A percentile compares a stretch with the other conserved stretches of the same genome.
These are phyloP conservation scores for Porphyridium purpureum DNA, from an alignment of 23 red algal genomes.

Conservation along the genomic window DNA sequence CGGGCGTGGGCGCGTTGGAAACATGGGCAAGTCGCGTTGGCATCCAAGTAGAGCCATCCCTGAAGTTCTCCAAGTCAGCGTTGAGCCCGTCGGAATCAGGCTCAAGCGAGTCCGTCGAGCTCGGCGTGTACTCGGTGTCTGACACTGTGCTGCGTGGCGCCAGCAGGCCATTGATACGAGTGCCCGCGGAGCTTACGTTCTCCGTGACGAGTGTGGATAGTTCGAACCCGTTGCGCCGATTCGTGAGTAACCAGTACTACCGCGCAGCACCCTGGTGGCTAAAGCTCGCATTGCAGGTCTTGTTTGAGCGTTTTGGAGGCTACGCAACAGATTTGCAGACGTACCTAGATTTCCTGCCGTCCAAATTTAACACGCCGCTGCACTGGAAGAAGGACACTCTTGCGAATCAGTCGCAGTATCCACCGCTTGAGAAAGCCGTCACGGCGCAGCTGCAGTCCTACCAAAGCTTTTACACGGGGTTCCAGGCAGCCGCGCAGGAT, in stretches of 20 bases:
- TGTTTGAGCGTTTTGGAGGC: background rate
- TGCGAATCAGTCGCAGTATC: background rate
- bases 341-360: background rate
- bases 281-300: background rate
- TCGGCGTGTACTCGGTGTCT: too few relatives aligned
- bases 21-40: background rate
- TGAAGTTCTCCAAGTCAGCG: too few relatives aligned
- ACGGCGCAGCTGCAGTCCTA: background rate
- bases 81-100: too few relatives aligned
- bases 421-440: background rate
- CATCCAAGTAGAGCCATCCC: conserved; percentile 1
- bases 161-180: too few relatives aligned
- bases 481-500: background rate
- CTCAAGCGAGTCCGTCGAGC: too few relatives aligned
- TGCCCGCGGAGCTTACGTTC: too few relatives aligned
- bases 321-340: background rate
- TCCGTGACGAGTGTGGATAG: too few relatives aligned
- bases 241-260: background rate
- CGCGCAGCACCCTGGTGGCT: background rate
- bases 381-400: background rate
- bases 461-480: background rate
- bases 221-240: background rate
- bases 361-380: background rate
- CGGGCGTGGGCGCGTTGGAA: too few relatives aligned
- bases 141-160: too few relatives aligned